Conservation (phyloP, 257 asterid species). For the Scutellaria baicalensis region DNA sequence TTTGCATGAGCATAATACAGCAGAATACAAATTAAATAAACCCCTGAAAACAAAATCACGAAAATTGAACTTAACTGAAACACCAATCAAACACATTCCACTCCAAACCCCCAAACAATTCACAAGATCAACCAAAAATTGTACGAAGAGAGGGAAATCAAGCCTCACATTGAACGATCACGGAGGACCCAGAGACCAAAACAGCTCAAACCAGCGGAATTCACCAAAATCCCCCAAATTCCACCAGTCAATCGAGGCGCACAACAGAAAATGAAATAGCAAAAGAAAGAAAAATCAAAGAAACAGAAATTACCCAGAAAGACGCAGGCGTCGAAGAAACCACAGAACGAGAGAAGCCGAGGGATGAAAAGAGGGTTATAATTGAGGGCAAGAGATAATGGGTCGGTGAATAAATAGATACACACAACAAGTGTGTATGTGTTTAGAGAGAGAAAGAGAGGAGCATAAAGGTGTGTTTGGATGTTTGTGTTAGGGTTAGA, state of each 20-base stretch:
- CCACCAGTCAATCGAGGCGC: slow-evolving; percentile 9
- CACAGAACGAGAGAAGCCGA: neutral
- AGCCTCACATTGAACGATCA: slow-evolving; percentile 23
- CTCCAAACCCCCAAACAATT: neutral
- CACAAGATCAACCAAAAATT: neutral
- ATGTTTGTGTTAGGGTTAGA: slow-evolving; percentile 42
- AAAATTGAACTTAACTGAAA: neutral
- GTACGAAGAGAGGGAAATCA: neutral
- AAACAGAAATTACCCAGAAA: slow-evolving; percentile 25
- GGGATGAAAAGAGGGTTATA: neutral
- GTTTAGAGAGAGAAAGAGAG: slow-evolving; percentile 10
- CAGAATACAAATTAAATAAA: neutral
- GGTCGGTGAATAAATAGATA: slow-evolving; percentile 21
- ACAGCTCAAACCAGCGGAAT: slow-evolving; percentile 13
- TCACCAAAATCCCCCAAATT: slow-evolving; percentile 3
- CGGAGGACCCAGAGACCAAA: slow-evolving; percentile 10
- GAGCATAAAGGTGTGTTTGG: slow-evolving; percentile 23
- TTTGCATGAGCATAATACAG: slow-evolving; percentile 1
- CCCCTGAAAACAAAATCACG: neutral
- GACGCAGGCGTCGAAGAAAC: neutral
- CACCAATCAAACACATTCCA: slow-evolving; percentile 14
- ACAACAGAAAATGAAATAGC: neutral
- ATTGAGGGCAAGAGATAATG: slow-evolving; percentile 23
- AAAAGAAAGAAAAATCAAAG: neutral
- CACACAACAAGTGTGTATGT: slow-evolving; percentile 8